phyloP scores from a whole-genome alignment of 306 rosid genomes.

The Ziziphus jujuba region DNA sequence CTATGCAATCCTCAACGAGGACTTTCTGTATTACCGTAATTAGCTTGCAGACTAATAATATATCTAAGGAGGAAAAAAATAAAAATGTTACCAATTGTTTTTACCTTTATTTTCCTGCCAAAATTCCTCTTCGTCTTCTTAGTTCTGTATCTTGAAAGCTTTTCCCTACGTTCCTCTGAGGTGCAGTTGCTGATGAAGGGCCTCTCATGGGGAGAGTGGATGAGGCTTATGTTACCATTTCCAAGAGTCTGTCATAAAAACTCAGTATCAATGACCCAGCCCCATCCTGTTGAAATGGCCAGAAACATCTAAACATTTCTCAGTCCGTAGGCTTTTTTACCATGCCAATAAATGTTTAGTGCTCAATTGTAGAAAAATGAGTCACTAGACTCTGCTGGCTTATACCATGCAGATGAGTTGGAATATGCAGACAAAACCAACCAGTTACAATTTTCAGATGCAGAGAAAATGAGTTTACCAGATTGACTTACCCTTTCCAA shows the following conservation, averaged over 20 bases:
- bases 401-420: conserved; percentile 6
- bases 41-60: background rate
- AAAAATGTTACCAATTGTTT: background rate
- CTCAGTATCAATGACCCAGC: conserved; percentile 44
- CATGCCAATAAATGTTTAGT: conserved; percentile 13
- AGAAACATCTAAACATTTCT: conserved; percentile 44
- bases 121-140: conserved; percentile 93
- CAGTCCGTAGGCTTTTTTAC: conserved; percentile 24
- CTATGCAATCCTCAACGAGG: background rate
- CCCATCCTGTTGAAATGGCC: conserved; percentile 40
- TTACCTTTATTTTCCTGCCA: conserved; percentile 98
- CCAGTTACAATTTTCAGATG: no score
- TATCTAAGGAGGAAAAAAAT: background rate
- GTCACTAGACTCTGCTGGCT: background rate
- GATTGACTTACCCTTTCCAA: no score
- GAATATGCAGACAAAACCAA: background rate
- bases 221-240: conserved; percentile 44
- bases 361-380: conserved; percentile 9
- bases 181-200: conserved; percentile 63
- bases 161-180: conserved; percentile 77
- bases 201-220: conserved; percentile 65
- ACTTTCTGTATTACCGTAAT: background rate
- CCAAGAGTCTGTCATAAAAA: conserved; percentile 80
- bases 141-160: conserved; percentile 91
- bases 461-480: no score